phyloP scores from a whole-genome alignment of 2,329 filamentous ascomycete species.

The Diaporthe capsici region DNA sequence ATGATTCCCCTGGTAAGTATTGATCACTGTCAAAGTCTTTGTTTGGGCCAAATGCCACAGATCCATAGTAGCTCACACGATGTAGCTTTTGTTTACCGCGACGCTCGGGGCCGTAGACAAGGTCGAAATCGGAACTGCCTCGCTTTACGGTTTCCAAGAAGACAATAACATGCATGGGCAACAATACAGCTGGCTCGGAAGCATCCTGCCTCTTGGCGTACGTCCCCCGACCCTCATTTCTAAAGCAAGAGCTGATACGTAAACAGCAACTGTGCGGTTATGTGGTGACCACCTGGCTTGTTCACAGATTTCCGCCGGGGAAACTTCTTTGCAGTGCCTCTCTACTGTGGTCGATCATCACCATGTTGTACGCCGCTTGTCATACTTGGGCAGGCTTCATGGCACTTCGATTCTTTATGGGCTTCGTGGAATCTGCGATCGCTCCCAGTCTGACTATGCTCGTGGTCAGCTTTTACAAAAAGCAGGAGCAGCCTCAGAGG shows the following conservation, averaged over 20 bases:
- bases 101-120: conserved; percentile 52
- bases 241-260: conserved; percentile 25
- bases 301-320: conserved; percentile 48
- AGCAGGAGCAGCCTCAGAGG: conserved; percentile 53
- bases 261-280: conserved; percentile 46
- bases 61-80: neutral
- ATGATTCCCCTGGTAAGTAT: conserved; percentile 48
- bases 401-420: conserved; percentile 53
- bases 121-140: conserved; percentile 51
- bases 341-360: conserved; percentile 50
- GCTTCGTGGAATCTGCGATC: conserved; percentile 53
- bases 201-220: conserved; percentile 49
- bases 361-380: conserved; percentile 47
- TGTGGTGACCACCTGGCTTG: conserved; percentile 46
- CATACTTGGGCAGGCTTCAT: conserved; percentile 50
- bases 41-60: neutral
- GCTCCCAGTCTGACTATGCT: conserved; percentile 53
- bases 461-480: conserved; percentile 55
- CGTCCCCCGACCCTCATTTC: conserved; percentile 4
- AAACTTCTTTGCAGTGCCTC: conserved; percentile 48
- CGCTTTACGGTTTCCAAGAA: conserved; percentile 51
- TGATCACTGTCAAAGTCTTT: neutral
- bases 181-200: conserved; percentile 52
- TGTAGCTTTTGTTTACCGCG: conserved; percentile 48
- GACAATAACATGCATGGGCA: conserved; percentile 52